Evolutionary conservation across 257 asterid genomes (phyloP), one percentile per base, ranked within the genome.

Genomic region (Gentiana straminea): DNA sequence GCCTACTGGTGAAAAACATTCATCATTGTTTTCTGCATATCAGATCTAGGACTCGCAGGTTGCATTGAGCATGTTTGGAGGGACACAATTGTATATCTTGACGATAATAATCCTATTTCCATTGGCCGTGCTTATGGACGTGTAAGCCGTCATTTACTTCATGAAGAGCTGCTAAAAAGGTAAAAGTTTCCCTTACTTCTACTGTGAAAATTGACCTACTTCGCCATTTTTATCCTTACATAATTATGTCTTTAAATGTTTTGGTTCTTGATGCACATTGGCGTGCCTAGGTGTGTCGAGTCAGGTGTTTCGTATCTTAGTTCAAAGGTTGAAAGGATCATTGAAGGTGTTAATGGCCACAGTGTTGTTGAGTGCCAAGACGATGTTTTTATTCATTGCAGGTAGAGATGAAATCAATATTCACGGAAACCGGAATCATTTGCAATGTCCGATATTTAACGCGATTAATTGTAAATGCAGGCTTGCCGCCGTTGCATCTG

Each of bases 61-160:
- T 92, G 99, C 84, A 88, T 88, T 65, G 99, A 92, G 68, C 99
- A 88, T 77, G 95, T 85, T 8, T 92, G 99, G 99, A 68, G 86
- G 64, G 97, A 92, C 65, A 85, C 99, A 36, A 71, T 92, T 65
- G 99, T 92, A 60, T 92, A 92, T 85, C 84, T 92, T 49, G 99
- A 92, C 60, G 83, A 78, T 38, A 70, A 36, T 4, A 78, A 85
- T 62, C 99, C 97, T 62, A 76, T 88, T 70, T 78, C 52, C 38
- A 71, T 92, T 63, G 99, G 99, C 4, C 93, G 99, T 2, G 94
- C 99, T 49, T 92, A 92, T 71, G 99, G 99, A 70, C 84, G 97
- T 67, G 99, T 92, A 49, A 88, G 99, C 69, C 99, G 97, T 48
- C 93, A 77, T 79, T 79, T 88, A 70, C 91, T 92, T 68, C 99